A percentile compares a stretch with the other conserved stretches of the same genome.
Conservation (phyloP, 345 rosid genomes). For the Aquilaria yunnanensis region DNA sequence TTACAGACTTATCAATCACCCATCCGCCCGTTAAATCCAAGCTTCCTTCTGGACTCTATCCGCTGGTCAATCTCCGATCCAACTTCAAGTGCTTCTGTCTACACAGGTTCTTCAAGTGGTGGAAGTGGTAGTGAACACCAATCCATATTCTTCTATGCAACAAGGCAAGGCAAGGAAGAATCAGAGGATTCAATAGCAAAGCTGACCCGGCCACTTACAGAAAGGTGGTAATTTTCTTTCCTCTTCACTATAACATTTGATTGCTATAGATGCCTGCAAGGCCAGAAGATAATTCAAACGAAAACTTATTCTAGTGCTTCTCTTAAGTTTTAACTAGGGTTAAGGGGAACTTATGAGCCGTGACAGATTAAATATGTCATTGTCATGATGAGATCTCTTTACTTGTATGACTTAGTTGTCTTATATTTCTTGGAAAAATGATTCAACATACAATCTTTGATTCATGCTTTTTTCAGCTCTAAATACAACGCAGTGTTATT, state of each 20-base stretch:
- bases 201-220: constrained; percentile 64
- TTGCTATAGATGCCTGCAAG: neutral
- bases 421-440: no score
- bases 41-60: constrained; percentile 76
- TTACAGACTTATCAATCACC: constrained; percentile 84
- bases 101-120: constrained; percentile 49
- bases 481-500: no score
- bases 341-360: no score
- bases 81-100: constrained; percentile 67
- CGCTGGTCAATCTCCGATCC: constrained; percentile 93
- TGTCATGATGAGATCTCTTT: no score
- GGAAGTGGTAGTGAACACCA: constrained; percentile 46
- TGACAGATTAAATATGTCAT: no score
- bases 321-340: no score
- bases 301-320: neutral
- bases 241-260: neutral
- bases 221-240: constrained; percentile 40
- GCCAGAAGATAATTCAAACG: neutral
- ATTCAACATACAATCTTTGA: no score
- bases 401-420: no score
- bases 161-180: constrained; percentile 42
- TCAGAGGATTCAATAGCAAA: constrained; percentile 67
- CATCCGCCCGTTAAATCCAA: constrained; percentile 73
- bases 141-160: constrained; percentile 46
- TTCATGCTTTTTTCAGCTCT: no score